Base-by-base conservation (phyloP, 441 rosid genomes). In the Brassica balearica region DNA sequence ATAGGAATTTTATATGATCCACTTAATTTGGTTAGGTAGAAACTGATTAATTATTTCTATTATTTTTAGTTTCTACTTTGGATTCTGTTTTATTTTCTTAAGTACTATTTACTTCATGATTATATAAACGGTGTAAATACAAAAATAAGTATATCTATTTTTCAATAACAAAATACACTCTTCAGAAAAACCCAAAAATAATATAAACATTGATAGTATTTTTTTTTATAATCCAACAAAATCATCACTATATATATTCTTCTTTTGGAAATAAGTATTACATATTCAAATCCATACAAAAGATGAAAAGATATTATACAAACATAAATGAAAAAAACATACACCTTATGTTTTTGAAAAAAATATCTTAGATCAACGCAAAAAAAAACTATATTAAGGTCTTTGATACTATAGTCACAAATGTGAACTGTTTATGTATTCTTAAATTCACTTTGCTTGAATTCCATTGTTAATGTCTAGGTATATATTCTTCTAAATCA, bases 61-160 rank as follows among this genome's bases (percentile, higher is more conserved):
- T 4, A 4, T n/a, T 48, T 4, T 5, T n/a, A 11, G 53, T 43
- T 43, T 11, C n/a, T 43, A 48, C 55, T 48, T 48, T 48, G 15
- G 55, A 46, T 11, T 46, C 2, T 48, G 7, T 48, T 48, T 48
- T 43, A 11, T 3, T 48, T 48, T 48, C 17, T n/a, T 48, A 4
- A 48, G 55, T 48, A n/a, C 55, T 48, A 48, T 48, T 12, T 48
- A 48, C 55, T 48, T 48, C 55, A 48, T n/a, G 55, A 48, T n/a
- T 48, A 4, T 48, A 48, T 48, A 12, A 48, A 48, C 7, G 0
- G 55, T n/a, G 55, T 48, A 48, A 5, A n/a, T 48, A 43, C 12
- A 43, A 48, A 48, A 48, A 48, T 43, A 43, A 43, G 4, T 48
- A 4, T 48, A 43, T 48, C 7, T 48, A 48, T 48, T 48, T 48